phyloP scores from a whole-genome alignment of 1,284 basidiomycete genomes.

The Somion occarium region DNA sequence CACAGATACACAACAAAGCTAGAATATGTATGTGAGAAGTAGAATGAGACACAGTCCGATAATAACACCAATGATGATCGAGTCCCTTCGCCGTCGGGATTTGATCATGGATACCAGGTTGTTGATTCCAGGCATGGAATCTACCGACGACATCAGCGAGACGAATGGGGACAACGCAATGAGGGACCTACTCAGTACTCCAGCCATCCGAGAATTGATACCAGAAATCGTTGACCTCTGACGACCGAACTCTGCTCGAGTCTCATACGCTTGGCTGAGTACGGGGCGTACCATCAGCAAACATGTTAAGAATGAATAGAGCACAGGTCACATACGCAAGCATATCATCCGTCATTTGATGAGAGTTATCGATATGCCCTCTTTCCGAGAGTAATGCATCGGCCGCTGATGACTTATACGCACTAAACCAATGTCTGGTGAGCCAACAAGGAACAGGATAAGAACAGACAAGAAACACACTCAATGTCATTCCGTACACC shows the following conservation, averaged over 20 bases:
- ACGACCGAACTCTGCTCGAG: constrained; percentile 88
- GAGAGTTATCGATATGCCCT: constrained; percentile 85
- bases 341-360: constrained; percentile 92
- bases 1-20: constrained; percentile 5
- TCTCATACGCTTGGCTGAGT: constrained; percentile 92
- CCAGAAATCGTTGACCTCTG: constrained; percentile 74
- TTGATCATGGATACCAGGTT: constrained; percentile 90
- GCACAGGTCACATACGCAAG: constrained; percentile 59
- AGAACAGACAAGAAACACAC: constrained; percentile 40
- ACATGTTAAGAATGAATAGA: constrained; percentile 5
- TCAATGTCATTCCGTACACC: constrained; percentile 96
- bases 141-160: constrained; percentile 32
- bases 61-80: constrained; percentile 83
- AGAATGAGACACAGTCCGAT: constrained; percentile 83
- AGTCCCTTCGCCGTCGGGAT: constrained; percentile 84
- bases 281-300: constrained; percentile 10
- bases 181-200: constrained; percentile 67
- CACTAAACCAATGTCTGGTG: constrained; percentile 38
- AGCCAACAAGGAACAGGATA: neutral
- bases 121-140: constrained; percentile 91
- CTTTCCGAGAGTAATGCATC: constrained; percentile 89
- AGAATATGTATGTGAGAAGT: constrained; percentile 70
- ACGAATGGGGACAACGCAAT: neutral
- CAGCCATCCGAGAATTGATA: constrained; percentile 81
- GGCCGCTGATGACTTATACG: constrained; percentile 86